Base-by-base conservation (phyloP, 345 rosid genomes). In the Heritiera fomes region DNA sequence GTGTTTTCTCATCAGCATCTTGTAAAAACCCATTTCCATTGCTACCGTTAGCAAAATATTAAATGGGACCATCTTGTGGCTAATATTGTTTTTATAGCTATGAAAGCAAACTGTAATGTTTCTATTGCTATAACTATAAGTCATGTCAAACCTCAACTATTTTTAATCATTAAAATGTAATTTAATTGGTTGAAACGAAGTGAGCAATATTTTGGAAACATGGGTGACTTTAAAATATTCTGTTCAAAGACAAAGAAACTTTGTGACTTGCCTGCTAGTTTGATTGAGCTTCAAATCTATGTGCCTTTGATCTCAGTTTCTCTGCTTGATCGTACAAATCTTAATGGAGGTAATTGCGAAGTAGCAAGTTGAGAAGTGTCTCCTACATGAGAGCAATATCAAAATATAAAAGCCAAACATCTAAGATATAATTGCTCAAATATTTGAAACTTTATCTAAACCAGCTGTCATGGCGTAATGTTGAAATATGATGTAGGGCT, bases 291-390 rank as follows among this genome's bases (percentile, higher is more conserved):
- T 88, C 91, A 84, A 88, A 87, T 78, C 87, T 77, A 14, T 89
- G 89, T 20, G 91, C 91, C 77, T 88, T 88, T 5, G 91, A 88
- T 74, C 91, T 85, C 79, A 88, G 82, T 84, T 88, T 88, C 85
- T 88, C 91, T 17, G 89, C 91, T 66, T 86, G 91, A 75, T 88
- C 91, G 81, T 88, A 88, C 60, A 88, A 81, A 75, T 87, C 87
- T 85, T 88, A 88, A 77, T 87, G 89, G 74, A 88, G 91, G 78
- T 88, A 88, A 80, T 88, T 88, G 82, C 89, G 91, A 40, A 88
- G 89, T 17, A 88, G 75, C 76, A 88, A 79, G 71, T 87, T 88
- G 70, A 88, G 91, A 73, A 88, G 91, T 41, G 91, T 88, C 79
- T 88, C 89, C 89, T 88, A 80, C 78, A 81, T n/a, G 47, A 63